Evolutionary conservation across 1,284 basidiomycete species (phyloP), one percentile per base, ranked within the genome.

Genomic region (Cryptococcus wingfieldii): DNA sequence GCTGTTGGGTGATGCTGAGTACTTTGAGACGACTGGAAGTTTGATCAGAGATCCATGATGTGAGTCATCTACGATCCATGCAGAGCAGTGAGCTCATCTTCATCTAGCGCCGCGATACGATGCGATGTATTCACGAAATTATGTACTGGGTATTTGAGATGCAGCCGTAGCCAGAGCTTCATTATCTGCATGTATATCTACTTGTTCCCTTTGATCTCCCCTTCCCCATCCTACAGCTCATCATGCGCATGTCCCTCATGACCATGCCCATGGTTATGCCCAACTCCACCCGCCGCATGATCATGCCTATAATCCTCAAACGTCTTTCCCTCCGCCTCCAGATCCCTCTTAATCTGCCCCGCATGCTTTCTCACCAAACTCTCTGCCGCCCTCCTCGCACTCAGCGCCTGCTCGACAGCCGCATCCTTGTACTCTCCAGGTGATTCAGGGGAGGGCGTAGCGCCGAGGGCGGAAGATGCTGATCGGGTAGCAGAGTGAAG

Each of bases 401-500:
- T 50, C 23, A 54, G 27, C 12, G 51, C 53, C n/a, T 27, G 42
- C 38, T 53, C 53, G 14, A 38, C 50, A 5, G 41, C 51, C 13
- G 50, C 55, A 18, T 57, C 58, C 3, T 56, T 23, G 38, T 61
- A 60, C 39, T 60, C 59, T 31, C 49, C 54, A 13, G 54, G 51
- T 16, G 55, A 55, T 37, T 68, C 65, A 3, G 62, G 66, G 0
- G 55, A 45, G 28, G 63, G 62, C 13, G 59, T 62, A 16, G 55
- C 58, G 13, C 60, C 62, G 12, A 53, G 50, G 7, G 57, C 57
- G 18, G 41, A 51, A 18, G 49, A 51, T 5, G 55, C 58, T 23
- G 55, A 31, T 43, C 64, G 47, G 14, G 64, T 66, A 18, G 58
- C 64, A 19, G 47, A 45, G 38, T 61, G 61, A 12, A 56, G n/a